Percentiles rank a stretch among this genome's conserved stretches.
These are phyloP conservation scores for Gamsiella multidivaricata DNA, from an alignment of 192 early-diverging fungal species.

Conservation along the genomic window DNA sequence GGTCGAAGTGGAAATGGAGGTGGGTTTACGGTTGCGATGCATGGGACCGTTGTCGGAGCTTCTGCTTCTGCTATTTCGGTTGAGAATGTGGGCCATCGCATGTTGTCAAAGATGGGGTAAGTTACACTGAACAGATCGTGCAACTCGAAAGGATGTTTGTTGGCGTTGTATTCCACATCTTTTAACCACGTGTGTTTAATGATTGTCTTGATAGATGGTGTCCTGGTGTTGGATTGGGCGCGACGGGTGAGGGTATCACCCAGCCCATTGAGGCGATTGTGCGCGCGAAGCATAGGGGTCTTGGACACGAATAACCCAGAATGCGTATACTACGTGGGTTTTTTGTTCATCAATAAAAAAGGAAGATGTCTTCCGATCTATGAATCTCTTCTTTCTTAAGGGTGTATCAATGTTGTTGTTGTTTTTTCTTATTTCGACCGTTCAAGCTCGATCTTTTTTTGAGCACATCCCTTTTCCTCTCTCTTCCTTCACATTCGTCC, in stretches of 20 bases:
- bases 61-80: slow-evolving; percentile 63
- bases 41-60: slow-evolving; percentile 69
- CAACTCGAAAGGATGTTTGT: too few species aligned
- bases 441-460: too few species aligned
- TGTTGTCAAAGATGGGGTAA: slow-evolving; percentile 77
- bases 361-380: too few species aligned
- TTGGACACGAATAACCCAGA: slow-evolving; percentile 48
- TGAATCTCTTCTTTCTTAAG: too few species aligned
- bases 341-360: too few species aligned
- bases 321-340: not conserved
- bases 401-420: too few species aligned
- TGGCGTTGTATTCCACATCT: not conserved
- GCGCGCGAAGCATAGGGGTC: slow-evolving; percentile 56
- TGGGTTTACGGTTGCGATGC: slow-evolving; percentile 19
- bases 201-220: slow-evolving; percentile 50
- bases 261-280: slow-evolving; percentile 65
- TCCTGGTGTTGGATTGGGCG: slow-evolving; percentile 59
- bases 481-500: too few species aligned
- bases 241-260: slow-evolving; percentile 58
- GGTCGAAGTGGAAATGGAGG: slow-evolving; percentile 7
- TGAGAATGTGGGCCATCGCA: slow-evolving; percentile 73
- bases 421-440: too few species aligned
- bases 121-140: too few species aligned
- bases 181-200: not conserved
- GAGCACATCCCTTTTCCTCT: too few species aligned